Base-by-base conservation (phyloP, 2,329 filamentous ascomycete genomes). In the Diplodia corticola region DNA sequence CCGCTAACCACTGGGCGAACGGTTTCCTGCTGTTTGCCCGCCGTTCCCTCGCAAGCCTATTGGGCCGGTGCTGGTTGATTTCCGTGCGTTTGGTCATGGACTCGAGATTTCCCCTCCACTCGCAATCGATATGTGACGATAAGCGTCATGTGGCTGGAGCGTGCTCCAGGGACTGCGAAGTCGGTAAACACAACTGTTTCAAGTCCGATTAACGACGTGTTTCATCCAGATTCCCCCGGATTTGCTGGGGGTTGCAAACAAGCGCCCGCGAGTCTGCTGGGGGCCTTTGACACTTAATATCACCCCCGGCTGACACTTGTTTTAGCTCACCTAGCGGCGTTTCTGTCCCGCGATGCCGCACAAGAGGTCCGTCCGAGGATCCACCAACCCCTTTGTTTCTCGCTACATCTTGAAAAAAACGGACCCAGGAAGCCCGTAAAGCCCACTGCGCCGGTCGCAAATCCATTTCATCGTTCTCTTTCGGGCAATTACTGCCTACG, bases 211-310 rank as follows among this genome's bases (percentile, higher is more conserved):
- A 22, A 49, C 26, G 26, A 35, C 20, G 44, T 28, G 57, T 61
- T 61, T 61, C 44, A 50, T 61, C 17, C 44, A 61, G 24, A 49
- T 37, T 61, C 37, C 57, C 57, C 57, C 57, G 44, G 57, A 61
- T 61, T 61, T 35, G 37, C 40, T 26, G 17, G 9, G 54, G 20
- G 54, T 24, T 48, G 40, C 55, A 60, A 13, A 28, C n/a, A 50
- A 49, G 57, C 33, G 26, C 17, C 57, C 15, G 28, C 40, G 10
- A 24, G 26, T n/a, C 26, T 17, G 40, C 3, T 61, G 57, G n/a
- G 44, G 22, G 28, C 28, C 57, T 46, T 44, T 46, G 44, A 12
- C 57, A 61, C 57, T 61, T 49, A 35, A 35, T 61, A 35, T 30
- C 37, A 35, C 44, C 40, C 44, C 26, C 15, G 12, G 40, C 10